These are phyloP conservation scores for Agaricus sinodeliciosus DNA, from an alignment of 768 basidiomycete species.

Conservation along the genomic window DNA sequence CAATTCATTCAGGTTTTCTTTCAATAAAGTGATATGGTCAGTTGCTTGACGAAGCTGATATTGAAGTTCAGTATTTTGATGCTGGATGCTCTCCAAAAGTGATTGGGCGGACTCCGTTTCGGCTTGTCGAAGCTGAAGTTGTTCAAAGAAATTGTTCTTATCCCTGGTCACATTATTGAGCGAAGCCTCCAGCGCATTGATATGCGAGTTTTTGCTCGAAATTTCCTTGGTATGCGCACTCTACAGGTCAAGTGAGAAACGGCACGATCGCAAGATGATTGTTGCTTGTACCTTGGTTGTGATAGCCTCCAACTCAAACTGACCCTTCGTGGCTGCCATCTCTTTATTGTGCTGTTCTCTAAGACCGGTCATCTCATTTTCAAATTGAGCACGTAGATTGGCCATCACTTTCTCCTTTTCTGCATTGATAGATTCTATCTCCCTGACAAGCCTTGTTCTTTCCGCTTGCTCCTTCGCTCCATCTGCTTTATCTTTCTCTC, in stretches of 20 bases:
- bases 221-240: slow-evolving; percentile 64
- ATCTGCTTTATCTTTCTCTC: slow-evolving; percentile 48
- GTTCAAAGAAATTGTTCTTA: slow-evolving; percentile 79
- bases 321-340: slow-evolving; percentile 49
- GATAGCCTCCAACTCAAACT: slow-evolving; percentile 73
- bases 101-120: slow-evolving; percentile 81
- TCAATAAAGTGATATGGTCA: slow-evolving; percentile 65
- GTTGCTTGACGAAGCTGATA: slow-evolving; percentile 80
- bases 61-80: slow-evolving; percentile 76
- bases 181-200: slow-evolving; percentile 63
- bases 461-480: slow-evolving; percentile 50
- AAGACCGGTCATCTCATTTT: slow-evolving; percentile 55
- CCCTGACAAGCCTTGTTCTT: slow-evolving; percentile 47
- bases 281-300: slow-evolving; percentile 55
- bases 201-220: slow-evolving; percentile 48
- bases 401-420: slow-evolving; percentile 59
- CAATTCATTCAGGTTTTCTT: slow-evolving; percentile 62
- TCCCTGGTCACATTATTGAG: slow-evolving; percentile 65
- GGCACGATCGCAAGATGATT: not conserved
- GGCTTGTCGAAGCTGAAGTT: slow-evolving; percentile 81
- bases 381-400: slow-evolving; percentile 61
- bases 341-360: slow-evolving; percentile 78
- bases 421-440: slow-evolving; percentile 52
- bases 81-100: slow-evolving; percentile 67
- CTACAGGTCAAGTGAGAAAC: slow-evolving; percentile 30